Conservation (phyloP, 2,329 filamentous ascomycete genomes). For the Alternaria infectoria region DNA sequence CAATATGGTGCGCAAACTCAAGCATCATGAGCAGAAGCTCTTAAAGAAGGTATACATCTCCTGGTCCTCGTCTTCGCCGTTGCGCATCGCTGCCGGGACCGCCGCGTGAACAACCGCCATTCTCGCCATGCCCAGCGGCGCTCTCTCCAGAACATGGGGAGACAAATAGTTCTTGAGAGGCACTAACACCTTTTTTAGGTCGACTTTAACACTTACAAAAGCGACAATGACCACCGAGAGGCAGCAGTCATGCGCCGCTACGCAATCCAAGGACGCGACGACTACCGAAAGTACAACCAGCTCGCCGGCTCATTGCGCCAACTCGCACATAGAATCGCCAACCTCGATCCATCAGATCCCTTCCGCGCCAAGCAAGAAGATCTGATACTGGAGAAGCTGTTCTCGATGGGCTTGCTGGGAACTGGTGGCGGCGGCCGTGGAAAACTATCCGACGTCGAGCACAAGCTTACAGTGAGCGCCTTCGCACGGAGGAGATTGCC, state of each 20-base stretch:
- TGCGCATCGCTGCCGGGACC: background rate
- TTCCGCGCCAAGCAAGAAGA: constrained; percentile 84
- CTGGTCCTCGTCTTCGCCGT: background rate
- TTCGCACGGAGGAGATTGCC: constrained; percentile 84
- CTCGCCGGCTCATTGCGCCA: constrained; percentile 74
- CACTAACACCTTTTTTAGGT: constrained; percentile 53
- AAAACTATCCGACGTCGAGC: constrained; percentile 74
- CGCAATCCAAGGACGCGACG: constrained; percentile 81
- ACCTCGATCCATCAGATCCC: constrained; percentile 78
- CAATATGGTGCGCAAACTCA: constrained; percentile 90
- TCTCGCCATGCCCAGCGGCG: background rate
- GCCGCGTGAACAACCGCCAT: background rate
- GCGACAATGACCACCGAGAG: constrained; percentile 85
- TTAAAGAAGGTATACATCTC: constrained; percentile 64
- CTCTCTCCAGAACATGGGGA: background rate
- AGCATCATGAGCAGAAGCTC: constrained; percentile 92
- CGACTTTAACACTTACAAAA: constrained; percentile 94
- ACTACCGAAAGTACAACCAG: constrained; percentile 68
- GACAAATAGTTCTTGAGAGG: background rate
- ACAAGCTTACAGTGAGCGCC: constrained; percentile 85
- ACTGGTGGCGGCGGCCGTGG: constrained; percentile 68
- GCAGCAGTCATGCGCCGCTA: constrained; percentile 81
- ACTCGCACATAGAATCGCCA: constrained; percentile 84
- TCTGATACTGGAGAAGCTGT: constrained; percentile 86
- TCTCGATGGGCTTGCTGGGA: constrained; percentile 86